Base-by-base conservation (phyloP, 164 flowering plant species). In the Nymphaea thermarum region DNA sequence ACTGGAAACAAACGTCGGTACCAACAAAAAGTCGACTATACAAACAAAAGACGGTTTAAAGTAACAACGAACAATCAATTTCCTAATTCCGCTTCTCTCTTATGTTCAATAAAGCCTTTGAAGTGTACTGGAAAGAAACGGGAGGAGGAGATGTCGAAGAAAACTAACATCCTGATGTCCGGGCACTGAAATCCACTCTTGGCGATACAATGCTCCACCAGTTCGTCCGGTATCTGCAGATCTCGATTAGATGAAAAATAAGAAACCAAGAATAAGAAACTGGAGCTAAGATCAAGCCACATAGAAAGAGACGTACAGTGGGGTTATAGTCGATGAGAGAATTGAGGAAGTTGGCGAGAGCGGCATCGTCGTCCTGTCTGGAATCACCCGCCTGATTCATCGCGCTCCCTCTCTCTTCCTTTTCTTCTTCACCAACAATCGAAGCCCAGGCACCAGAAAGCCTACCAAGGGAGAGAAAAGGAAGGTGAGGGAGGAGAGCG, bases 121-220 rank as follows among this genome's bases (percentile, higher is more conserved):
- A 55, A 55, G 16, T 17, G 8, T 17, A 36, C 7, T 11, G 64
- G 5, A 47, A 47, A 47, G 7, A 47, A 47, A 8, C 43, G 62
- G 64, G 16, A 44, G 64, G 16, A 44, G 17, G 18, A 10, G 59
- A 44, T n/a, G 42, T 53, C 44, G 2, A 15, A 53, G 71, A 81
- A 70, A 82, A 86, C 90, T 81, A 81, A 93, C 97, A 93, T 71
- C 84, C 97, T 85, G 70, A 88, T 86, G 73, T 93, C 97, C 44
- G 98, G 98, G 60, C 91, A 91, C 69, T 91, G 97, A 67, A 91
- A 91, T 18, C 98, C 98, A 67, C 97, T 87, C 78, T 84, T 91
- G 42, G 82, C 94, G 10, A 93, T 70, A 72, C 89, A 93, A 77
- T 91, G 96, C 81, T 91, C 98, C 67, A 87, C 97, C 75, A 93